These are phyloP conservation scores for Flaveria sonorensis DNA, from an alignment of 129 eudicot species.

Conservation along the genomic window DNA sequence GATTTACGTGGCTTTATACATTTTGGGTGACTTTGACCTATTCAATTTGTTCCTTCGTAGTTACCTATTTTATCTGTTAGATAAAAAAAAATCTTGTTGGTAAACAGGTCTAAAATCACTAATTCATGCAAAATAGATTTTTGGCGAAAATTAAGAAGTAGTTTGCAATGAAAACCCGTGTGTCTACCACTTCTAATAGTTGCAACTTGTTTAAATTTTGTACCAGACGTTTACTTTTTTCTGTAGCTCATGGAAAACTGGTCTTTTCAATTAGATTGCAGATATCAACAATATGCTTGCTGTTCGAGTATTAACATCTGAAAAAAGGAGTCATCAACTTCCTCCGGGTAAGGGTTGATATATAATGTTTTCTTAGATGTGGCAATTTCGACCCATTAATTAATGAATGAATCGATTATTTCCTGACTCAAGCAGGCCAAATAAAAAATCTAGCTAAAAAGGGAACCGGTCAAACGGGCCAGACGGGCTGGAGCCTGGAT, in stretches of 20 bases:
- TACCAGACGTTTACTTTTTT: background rate
- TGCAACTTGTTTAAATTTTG: background rate
- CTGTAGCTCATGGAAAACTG: slow-evolving; percentile 25
- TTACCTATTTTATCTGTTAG: background rate
- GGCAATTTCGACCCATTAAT: background rate
- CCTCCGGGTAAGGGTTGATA: slow-evolving; percentile 62
- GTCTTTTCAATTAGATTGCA: slow-evolving; percentile 63
- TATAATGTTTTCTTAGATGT: background rate
- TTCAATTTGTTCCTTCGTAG: background rate
- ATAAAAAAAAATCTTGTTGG: background rate
- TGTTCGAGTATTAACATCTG: slow-evolving; percentile 74
- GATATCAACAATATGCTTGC: slow-evolving; percentile 78
- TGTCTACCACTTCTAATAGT: slow-evolving; percentile 5
- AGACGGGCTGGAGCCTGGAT: background rate
- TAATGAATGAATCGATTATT: background rate
- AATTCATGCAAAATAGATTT: background rate
- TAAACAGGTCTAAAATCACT: background rate
- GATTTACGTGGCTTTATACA: background rate
- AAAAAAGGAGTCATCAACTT: slow-evolving; percentile 65
- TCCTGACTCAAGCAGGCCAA: background rate
- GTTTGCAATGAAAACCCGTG: slow-evolving; percentile 20
- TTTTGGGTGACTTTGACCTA: background rate
- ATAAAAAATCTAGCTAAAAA: background rate
- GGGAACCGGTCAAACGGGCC: background rate
- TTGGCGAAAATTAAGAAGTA: background rate